Conservation (phyloP, 2,329 filamentous ascomycete species). For the Rugonectria rugulosa region DNA sequence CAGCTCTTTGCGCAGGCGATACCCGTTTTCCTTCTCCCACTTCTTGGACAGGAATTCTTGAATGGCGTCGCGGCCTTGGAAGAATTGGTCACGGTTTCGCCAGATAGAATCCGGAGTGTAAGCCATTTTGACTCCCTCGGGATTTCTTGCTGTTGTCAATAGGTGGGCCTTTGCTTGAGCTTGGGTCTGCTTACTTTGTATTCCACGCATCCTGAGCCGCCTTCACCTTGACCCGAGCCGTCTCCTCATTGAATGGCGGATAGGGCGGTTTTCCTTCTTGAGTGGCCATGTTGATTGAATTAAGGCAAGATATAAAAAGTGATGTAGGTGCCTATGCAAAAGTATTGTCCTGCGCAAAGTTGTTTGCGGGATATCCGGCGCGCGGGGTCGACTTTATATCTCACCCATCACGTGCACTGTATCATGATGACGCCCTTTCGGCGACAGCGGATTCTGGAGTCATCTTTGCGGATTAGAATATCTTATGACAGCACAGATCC, state of each 20-base stretch:
- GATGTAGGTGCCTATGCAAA: no score
- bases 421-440: no score
- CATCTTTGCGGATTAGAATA: no score
- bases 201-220: conserved; percentile 87
- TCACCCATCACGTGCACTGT: no score
- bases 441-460: no score
- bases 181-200: conserved; percentile 60
- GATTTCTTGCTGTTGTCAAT: conserved; percentile 58
- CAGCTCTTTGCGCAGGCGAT: conserved; percentile 81
- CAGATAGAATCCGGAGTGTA: conserved; percentile 82
- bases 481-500: no score
- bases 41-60: conserved; percentile 73
- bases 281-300: no score
- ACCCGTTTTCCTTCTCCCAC: conserved; percentile 76
- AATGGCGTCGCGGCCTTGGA: conserved; percentile 73
- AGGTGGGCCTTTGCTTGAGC: background rate
- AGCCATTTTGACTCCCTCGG: conserved; percentile 69
- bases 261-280: conserved; percentile 56
- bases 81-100: conserved; percentile 78
- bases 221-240: conserved; percentile 80
- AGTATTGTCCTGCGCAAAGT: no score
- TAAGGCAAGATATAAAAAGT: no score
- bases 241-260: conserved; percentile 79
- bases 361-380: no score
- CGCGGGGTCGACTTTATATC: no score